A percentile compares a stretch with the other conserved stretches of the same genome.
Conservation (phyloP, 345 rosid species). For the Eucalyptus tenuipes region DNA sequence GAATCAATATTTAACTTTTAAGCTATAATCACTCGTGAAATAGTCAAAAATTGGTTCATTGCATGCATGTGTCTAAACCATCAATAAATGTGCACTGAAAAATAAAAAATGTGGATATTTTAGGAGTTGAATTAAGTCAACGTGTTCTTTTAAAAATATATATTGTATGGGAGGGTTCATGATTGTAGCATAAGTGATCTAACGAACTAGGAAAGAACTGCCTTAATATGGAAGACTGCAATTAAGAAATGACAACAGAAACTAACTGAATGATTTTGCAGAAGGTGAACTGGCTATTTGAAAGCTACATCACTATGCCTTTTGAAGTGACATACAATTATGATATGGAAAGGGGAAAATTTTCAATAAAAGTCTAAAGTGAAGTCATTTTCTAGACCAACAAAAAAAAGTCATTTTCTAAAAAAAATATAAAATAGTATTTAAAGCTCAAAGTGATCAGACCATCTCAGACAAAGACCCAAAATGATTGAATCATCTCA, state of each 20-base stretch:
- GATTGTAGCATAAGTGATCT: background rate
- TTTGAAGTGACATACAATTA: background rate
- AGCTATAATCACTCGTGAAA: background rate
- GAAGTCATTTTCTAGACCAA: too few species aligned
- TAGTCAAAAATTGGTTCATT: background rate
- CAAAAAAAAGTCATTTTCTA: too few species aligned
- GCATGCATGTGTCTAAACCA: background rate
- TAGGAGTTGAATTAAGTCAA: background rate
- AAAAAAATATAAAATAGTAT: too few species aligned
- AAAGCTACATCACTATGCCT: background rate
- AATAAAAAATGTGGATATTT: background rate
- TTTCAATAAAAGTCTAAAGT: too few species aligned
- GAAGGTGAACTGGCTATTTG: background rate
- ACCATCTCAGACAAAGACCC: too few species aligned
- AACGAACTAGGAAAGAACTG: background rate
- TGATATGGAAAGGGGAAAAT: background rate
- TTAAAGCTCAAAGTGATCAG: accelerated
- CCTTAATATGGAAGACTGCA: too few species aligned
- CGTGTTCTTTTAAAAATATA: too few species aligned
- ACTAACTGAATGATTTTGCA: background rate
- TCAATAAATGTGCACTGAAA: background rate
- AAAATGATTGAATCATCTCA: too few species aligned
- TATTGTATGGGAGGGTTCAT: too few species aligned
- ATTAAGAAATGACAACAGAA: background rate
- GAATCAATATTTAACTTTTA: background rate